Percentiles rank a stretch among this genome's conserved stretches.
Conservation (phyloP, 176 grass and related monocot genomes). For the Cymbopogon citratus region DNA sequence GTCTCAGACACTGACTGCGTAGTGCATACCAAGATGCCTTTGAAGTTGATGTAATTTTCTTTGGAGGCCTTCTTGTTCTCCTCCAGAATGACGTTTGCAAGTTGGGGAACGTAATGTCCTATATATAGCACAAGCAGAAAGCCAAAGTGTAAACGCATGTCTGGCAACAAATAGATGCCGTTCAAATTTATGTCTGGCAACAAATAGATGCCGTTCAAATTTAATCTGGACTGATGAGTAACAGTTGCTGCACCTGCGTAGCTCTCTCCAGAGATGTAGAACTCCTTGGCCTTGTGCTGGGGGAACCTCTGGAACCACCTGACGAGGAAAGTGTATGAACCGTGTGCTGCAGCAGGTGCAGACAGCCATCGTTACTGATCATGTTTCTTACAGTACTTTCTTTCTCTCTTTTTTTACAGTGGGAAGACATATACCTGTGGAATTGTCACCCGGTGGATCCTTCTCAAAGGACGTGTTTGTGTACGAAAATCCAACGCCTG, state of each 20-base stretch:
- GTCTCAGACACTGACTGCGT: neutral
- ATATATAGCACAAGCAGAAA: neutral
- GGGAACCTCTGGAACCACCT: conserved; percentile 78
- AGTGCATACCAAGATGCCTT: conserved; percentile 37
- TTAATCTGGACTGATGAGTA: neutral
- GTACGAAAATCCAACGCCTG: conserved; percentile 86
- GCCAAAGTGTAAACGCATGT: neutral
- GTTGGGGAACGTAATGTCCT: conserved; percentile 58
- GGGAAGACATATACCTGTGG: conserved; percentile 48
- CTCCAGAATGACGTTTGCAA: conserved; percentile 45
- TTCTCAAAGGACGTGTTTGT: conserved; percentile 66
- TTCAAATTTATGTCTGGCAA: neutral
- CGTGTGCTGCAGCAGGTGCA: conserved; percentile 34
- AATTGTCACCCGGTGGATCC: conserved; percentile 53
- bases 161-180: neutral
- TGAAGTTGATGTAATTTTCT: conserved; percentile 44
- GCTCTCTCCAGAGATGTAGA: conserved; percentile 67
- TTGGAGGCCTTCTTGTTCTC: conserved; percentile 30
- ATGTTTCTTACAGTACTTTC: neutral
- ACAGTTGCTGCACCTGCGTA: conserved; percentile 36
- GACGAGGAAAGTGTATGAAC: conserved; percentile 61
- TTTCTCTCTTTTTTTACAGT: neutral
- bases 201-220: neutral
- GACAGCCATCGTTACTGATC: neutral
- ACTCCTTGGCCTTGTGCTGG: conserved; percentile 53